Base-by-base conservation (phyloP, 2,329 filamentous ascomycete species). In the Colletotrichum sansevieriae region DNA sequence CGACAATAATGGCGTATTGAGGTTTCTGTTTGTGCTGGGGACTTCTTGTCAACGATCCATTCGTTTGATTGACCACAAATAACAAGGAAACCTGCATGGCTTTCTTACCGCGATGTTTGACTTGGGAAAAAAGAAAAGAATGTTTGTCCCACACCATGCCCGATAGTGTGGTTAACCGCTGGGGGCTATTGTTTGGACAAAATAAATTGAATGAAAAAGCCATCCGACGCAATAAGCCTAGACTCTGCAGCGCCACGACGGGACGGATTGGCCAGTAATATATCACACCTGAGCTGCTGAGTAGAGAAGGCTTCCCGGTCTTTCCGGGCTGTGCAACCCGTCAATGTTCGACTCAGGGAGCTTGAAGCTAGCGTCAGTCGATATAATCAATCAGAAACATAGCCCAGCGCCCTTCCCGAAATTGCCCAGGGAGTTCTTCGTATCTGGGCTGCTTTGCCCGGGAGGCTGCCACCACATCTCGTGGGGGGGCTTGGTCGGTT, bases 321-420 rank as follows among this genome's bases (percentile, higher is more conserved):
- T 20, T 47, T 47, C 44, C 44, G 44, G n/a, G 13, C 10, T 47
- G 44, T 47, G 44, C 44, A 47, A 47, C 20, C 44, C 20, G 44
- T 47, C 13, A 22, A 22, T 18, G 20, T 5, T 47, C 7, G 44
- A 47, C 11, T 39, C 37, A 11, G 22, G 10, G 20, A 20, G 44
- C 10, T 20, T 47, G 10, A 47, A 47, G 44, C n/a, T 18, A 47
- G 15, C 44, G 44, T 47, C 20, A 22, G 44, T 22, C 44, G 44
- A n/a, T 5, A 3, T 18, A 18, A 47, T 47, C 13, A 47, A 47
- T 47, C 44, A 47, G 44, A 47, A 47, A 47, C 44, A 11, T 1
- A 47, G 44, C 44, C 44, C 11, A 12, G 44, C 20, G 44, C 18
- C 44, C 18, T 47, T 11, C 7, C 44, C 44, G 44, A 47, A 47